phyloP scores from a whole-genome alignment of 805 yeast species.

The Priceomyces haplophilus region DNA sequence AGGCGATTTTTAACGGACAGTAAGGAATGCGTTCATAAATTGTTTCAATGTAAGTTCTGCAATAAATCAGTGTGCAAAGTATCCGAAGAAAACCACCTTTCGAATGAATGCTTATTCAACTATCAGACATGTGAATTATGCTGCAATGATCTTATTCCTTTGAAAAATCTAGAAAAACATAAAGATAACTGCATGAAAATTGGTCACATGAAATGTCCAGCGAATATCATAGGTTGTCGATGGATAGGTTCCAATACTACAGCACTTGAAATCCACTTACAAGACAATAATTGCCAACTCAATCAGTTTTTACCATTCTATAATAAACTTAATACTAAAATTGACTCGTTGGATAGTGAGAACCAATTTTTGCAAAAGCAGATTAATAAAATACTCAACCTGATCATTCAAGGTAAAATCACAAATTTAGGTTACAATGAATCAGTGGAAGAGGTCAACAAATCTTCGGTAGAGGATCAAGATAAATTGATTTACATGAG shows the following conservation, averaged over 20 bases:
- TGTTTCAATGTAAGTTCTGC: conserved; percentile 38
- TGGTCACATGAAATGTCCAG: conserved; percentile 45
- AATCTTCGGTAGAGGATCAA: conserved; percentile 19
- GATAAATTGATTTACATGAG: conserved; percentile 31
- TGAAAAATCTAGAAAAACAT: conserved; percentile 38
- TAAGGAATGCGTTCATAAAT: conserved; percentile 38
- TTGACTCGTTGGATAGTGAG: conserved; percentile 29
- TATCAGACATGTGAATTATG: conserved; percentile 41
- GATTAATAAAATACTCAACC: conserved; percentile 43
- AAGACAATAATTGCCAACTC: conserved; percentile 30
- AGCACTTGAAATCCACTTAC: conserved; percentile 33
- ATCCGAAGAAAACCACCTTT: conserved; percentile 32
- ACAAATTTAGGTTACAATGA: conserved; percentile 49
- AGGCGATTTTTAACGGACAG: conserved; percentile 15
- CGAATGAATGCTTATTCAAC: conserved; percentile 38
- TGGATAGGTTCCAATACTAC: conserved; percentile 42
- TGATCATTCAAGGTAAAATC: conserved; percentile 47
- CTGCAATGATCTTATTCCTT: conserved; percentile 39
- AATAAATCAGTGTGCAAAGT: conserved; percentile 23
- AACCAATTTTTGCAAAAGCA: conserved; percentile 42
- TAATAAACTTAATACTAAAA: conserved; percentile 19
- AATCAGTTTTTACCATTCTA: conserved; percentile 27
- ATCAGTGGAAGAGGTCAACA: conserved; percentile 45
- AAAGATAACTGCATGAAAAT: conserved; percentile 40
- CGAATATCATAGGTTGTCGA: conserved; percentile 45